These are phyloP conservation scores for Aspergillus nanangensis DNA, from an alignment of 495 filamentous ascomycete genomes.

Conservation along the genomic window DNA sequence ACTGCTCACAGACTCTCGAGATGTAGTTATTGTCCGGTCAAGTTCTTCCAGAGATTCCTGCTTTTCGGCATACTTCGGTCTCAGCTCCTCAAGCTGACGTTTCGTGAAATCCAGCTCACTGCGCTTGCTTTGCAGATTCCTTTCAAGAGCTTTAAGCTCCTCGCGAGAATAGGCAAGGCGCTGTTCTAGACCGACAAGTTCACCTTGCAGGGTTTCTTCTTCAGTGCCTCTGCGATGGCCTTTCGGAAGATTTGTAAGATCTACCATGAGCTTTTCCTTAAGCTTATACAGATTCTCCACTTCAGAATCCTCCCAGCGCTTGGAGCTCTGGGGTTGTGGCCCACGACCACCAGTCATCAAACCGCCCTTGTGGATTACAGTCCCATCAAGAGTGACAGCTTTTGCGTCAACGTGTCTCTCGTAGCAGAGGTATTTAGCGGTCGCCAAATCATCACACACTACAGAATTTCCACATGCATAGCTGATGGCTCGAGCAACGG, in stretches of 20 bases:
- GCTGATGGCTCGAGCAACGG: constrained; percentile 83
- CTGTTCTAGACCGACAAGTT: constrained; percentile 79
- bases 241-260: constrained; percentile 72
- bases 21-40: constrained; percentile 58
- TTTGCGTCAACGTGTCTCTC: constrained; percentile 82
- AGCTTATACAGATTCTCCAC: constrained; percentile 72
- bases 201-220: constrained; percentile 76
- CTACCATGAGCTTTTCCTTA: constrained; percentile 65
- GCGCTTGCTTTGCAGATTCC: constrained; percentile 80
- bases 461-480: constrained; percentile 96
- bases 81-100: constrained; percentile 64
- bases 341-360: constrained; percentile 93
- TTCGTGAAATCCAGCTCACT: constrained; percentile 73
- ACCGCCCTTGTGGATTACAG: constrained; percentile 94
- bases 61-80: constrained; percentile 75
- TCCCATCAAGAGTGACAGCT: constrained; percentile 87
- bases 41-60: constrained; percentile 62
- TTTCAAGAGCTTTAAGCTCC: constrained; percentile 75
- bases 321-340: constrained; percentile 60
- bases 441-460: constrained; percentile 80
- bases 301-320: constrained; percentile 85
- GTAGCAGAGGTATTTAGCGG: constrained; percentile 87
- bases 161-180: constrained; percentile 64
- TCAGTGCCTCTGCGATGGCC: constrained; percentile 65
- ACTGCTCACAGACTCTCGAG: constrained; percentile 70